Base-by-base conservation (phyloP, 148 eudicot species). In the Linanthus parryae region DNA sequence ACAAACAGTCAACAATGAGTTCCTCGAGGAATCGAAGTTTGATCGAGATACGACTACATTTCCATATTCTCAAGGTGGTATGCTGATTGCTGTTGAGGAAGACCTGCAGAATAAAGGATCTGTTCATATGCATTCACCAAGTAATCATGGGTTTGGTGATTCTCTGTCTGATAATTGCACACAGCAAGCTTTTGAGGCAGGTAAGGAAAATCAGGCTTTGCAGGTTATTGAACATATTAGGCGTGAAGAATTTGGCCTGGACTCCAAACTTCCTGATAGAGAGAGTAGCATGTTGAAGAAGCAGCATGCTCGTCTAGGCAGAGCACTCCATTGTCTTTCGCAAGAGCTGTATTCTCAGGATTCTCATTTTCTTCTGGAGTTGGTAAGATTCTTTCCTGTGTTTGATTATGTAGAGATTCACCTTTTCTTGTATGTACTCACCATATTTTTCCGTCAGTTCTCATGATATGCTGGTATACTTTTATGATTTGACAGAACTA, bases 271-370 rank as follows among this genome's bases (percentile, higher is more conserved):
- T 23, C 69, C 92, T 47, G 76, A 62, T n/a, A 41, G 52, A 37
- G 84, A 88, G 48, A 76, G 68, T 64, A 70, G 54, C 62, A 56
- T 92, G 70, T 54, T 88, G 72, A 75, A 77, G 67, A 92, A 82
- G 75, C 96, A 84, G 58, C 90, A 92, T 76, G 94, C 96, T 69
- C 90, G 96, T 55, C 64, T 92, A 52, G 99, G 99, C 48, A 78
- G 99, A 65, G 99, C 99, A 34, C 94, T 92, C 47, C 88, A 79
- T 73, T 84, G 96, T 70, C 99, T 92, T 54, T 88, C 99, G 13
- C 82, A 88, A 59, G 99, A 92, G 67, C 65, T 92, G 66, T 92
- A 92, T 64, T 92, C 96, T 7, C 85, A 88, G 65, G 96, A 92
- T 70, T 92, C 99, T 34, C 99, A 92, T 68, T 92, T 92, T 64